Evolutionary conservation across 2,329 filamentous ascomycete species (phyloP).

Genomic region (Ilyonectria mors-panacis): DNA sequence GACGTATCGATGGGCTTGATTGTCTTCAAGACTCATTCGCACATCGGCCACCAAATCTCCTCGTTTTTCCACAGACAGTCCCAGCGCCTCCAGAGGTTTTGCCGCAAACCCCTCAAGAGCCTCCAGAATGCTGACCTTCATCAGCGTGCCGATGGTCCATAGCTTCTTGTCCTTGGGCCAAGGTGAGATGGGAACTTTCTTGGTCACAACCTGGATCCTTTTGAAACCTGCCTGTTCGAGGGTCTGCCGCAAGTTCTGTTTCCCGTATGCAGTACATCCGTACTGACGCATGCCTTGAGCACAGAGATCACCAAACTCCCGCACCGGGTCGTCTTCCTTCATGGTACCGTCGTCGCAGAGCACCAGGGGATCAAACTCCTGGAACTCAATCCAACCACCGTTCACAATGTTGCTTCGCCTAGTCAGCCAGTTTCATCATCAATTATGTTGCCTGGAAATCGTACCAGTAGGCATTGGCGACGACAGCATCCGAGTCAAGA

Average conservation of each 20-base stretch:
- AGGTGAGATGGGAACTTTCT: constrained; percentile 62
- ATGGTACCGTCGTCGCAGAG: constrained; percentile 63
- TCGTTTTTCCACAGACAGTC: constrained; percentile 53
- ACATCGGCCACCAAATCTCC: constrained; percentile 51
- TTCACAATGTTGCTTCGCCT: constrained; percentile 56
- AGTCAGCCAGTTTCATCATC: constrained; percentile 16
- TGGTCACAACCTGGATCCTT: constrained; percentile 58
- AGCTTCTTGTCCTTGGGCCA: constrained; percentile 60
- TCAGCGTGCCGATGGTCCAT: constrained; percentile 60
- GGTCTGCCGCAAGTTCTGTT: constrained; percentile 51
- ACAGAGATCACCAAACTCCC: constrained; percentile 52
- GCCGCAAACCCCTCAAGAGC: constrained; percentile 59
- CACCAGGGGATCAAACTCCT: constrained; percentile 60
- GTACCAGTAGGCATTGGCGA: constrained; percentile 56
- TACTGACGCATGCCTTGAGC: constrained; percentile 53
- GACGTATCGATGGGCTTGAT: constrained; percentile 59
- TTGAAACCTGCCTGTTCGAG: constrained; percentile 61
- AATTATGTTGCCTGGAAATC: constrained; percentile 13
- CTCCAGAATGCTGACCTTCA: constrained; percentile 59
- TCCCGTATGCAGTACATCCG: constrained; percentile 57
- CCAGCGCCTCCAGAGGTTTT: constrained; percentile 58
- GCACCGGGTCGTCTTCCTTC: constrained; percentile 56
- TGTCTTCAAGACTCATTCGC: constrained; percentile 53
- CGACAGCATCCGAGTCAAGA: constrained; percentile 64
- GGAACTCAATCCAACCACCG: constrained; percentile 68